Evolutionary conservation across 78 protist genomes (phyloP).

Genomic region (Dictyostelium citrinum): DNA sequence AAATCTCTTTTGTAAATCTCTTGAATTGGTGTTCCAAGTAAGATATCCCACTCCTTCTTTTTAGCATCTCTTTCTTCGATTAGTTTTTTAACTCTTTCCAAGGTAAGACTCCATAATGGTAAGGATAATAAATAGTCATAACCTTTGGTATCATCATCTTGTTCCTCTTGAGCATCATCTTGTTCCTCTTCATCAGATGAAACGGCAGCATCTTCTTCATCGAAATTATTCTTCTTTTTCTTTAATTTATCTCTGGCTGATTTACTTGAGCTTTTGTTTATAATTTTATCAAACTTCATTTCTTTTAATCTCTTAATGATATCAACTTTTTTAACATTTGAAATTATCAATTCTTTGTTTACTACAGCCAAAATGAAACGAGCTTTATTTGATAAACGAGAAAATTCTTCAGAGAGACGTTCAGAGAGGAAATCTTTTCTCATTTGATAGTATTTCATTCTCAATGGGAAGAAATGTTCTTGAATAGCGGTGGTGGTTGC

Average conservation of each 20-base stretch:
- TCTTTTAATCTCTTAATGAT: conserved; percentile 75
- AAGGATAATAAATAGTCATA: conserved; percentile 79
- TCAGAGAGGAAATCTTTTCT: conserved; percentile 80
- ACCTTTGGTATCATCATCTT: conserved; percentile 31
- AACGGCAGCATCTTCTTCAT: not conserved
- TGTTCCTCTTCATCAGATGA: not conserved
- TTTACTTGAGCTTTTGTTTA: conserved; percentile 31
- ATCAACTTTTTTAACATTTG: conserved; percentile 72
- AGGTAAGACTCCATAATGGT: conserved; percentile 87
- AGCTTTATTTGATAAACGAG: conserved; percentile 83
- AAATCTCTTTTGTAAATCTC: conserved; percentile 80
- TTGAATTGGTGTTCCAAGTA: conserved; percentile 5
- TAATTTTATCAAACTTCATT: conserved; percentile 39
- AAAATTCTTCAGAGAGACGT: not conserved
- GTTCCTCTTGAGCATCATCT: conserved; percentile 13
- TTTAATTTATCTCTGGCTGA: not conserved
- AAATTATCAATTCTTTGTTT: conserved; percentile 76
- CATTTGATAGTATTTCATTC: conserved; percentile 86
- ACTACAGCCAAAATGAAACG: conserved; percentile 89
- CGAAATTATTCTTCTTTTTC: not conserved
- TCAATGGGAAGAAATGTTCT: conserved; percentile 86
- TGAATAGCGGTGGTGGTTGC: conserved; percentile 78
- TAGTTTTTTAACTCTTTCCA: conserved; percentile 83
- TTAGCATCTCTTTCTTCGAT: conserved; percentile 65
- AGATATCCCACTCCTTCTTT: conserved; percentile 57